Base-by-base conservation (phyloP, 164 flowering plant genomes). In the Macadamia integrifolia region DNA sequence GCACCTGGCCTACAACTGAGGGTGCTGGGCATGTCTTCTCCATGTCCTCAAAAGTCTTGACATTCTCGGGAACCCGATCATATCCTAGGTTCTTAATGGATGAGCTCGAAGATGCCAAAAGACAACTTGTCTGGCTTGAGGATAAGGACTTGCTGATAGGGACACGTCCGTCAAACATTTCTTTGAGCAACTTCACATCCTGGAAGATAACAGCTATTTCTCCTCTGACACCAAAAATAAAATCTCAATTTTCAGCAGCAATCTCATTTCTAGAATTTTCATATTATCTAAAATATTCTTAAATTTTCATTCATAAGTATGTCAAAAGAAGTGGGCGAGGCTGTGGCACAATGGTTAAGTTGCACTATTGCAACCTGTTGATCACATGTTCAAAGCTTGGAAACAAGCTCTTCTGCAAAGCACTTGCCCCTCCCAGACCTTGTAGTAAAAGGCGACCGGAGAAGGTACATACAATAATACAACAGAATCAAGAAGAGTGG, bases 131-230 rank as follows among this genome's bases (percentile, higher is more conserved):
- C 74, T 83, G 91, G 75, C 84, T 80, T 23, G 89, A 86, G 6
- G 87, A 82, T 49, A 88, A 64, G 0, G 89, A 85, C 73, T 84
- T 66, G 80, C 88, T 77, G 12, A 84, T 60, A 1, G 96, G 87
- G 12, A 91, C 70, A 23, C 79, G 76, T 3, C 74, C 72, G 58
- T 91, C 92, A 69, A 90, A 84, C 56, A 78, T 93, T 65, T 81
- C 86, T 69, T 93, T 90, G 64, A 93, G 81, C 50, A 77, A 53
- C 50, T 76, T 83, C 64, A 93, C 88, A 74, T 93, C 97, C 67
- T 86, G 82, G 67, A 97, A 93, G 13, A 91, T 86, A 31, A 90
- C 97, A 73, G 91, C 78, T n/a, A 92, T 87, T 77, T 94, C 95
- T 73, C 98, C 97, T 73, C 98, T 94, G 91, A 76, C 66, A 56